Base-by-base conservation (phyloP, 164 flowering plant species). In the Vitis rupestris region DNA sequence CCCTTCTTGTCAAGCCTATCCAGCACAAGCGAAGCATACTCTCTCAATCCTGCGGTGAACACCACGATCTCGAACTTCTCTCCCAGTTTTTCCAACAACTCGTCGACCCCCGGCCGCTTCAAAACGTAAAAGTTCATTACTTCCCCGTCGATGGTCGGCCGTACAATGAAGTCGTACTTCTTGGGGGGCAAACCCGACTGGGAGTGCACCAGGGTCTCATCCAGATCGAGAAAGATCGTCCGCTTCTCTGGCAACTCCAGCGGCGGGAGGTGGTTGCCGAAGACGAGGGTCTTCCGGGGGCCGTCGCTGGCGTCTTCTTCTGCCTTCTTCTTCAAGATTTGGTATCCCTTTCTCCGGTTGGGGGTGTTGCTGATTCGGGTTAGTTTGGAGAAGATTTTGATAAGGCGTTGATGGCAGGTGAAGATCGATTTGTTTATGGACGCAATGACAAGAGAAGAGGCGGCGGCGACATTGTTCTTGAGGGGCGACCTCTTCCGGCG, bases 121-220 rank as follows among this genome's bases (percentile, higher is more conserved):
- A 79, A 13, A 17, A 94, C 97, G 70, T 87, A 92, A 60, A 90
- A 87, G 12, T 66, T 86, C 72, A 87, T 37, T 0, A 50, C 9
- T 61, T 82, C 82, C 5, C 93, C 86, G 8, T 86, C 86, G 53
- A 94, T 88, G 54, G 4, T 75, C 13, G 97, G 97, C 65, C 82
- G 72, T 6, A 94, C 97, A 0, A 87, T 67, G 81, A 92, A 94
- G 74, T 94, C 97, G 76, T 68, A 92, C 75, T 53, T 77, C 37
- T 76, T 77, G 0, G 97, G 90, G 0, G 93, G 91, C 6, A 84
- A 84, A 56, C 79, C 87, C 0, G 84, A 9, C 23, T 70, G 69
- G 51, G 97, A 87, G 68, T 94, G 97, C 11, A 94, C 74, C 65
- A 94, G 72, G 1, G 97, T 94, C 73, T 94, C 97, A 68, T 94